phyloP scores from a whole-genome alignment of 2,329 filamentous ascomycete species.

The Penicillium sp. region DNA sequence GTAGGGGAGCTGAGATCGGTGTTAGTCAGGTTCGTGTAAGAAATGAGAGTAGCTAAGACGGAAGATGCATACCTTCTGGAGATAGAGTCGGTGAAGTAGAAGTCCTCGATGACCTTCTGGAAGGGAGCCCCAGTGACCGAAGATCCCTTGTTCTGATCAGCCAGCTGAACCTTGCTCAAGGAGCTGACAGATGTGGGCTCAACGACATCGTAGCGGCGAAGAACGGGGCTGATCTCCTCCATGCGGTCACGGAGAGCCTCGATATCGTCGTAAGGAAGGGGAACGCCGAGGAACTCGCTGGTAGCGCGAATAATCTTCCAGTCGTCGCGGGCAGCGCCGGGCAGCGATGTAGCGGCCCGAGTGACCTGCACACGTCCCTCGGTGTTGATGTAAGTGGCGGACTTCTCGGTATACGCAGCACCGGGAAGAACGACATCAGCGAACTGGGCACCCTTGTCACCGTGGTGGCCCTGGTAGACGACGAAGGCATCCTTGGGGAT shows the following conservation, averaged over 20 bases:
- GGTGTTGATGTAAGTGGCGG: slow-evolving; percentile 94
- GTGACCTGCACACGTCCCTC: slow-evolving; percentile 96
- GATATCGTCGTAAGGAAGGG: slow-evolving; percentile 91
- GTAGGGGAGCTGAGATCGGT: slow-evolving; percentile 76
- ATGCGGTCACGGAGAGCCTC: slow-evolving; percentile 88
- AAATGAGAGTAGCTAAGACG: background rate
- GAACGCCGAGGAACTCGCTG: slow-evolving; percentile 85
- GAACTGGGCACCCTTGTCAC: slow-evolving; percentile 88
- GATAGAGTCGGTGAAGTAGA: slow-evolving; percentile 97
- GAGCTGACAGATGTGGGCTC: slow-evolving; percentile 75
- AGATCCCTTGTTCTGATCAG: slow-evolving; percentile 92
- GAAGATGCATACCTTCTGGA: slow-evolving; percentile 76
- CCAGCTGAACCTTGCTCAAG: slow-evolving; percentile 90
- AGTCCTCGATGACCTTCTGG: slow-evolving; percentile 88
- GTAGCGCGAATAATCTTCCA: slow-evolving; percentile 98
- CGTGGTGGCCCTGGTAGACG: slow-evolving; percentile 97
- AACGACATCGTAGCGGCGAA: slow-evolving; percentile 87
- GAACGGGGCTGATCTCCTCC: slow-evolving; percentile 88
- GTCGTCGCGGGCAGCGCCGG: slow-evolving; percentile 88
- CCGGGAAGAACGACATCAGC: slow-evolving; percentile 93
- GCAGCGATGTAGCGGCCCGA: slow-evolving; percentile 82
- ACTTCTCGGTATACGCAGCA: slow-evolving; percentile 96
- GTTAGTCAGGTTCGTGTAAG: slow-evolving; percentile 17
- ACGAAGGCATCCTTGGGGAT: slow-evolving; percentile 96
- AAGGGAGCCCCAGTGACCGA: slow-evolving; percentile 73